Conservation (phyloP, 176 grass and related monocot species). For the Triticum timopheevii region DNA sequence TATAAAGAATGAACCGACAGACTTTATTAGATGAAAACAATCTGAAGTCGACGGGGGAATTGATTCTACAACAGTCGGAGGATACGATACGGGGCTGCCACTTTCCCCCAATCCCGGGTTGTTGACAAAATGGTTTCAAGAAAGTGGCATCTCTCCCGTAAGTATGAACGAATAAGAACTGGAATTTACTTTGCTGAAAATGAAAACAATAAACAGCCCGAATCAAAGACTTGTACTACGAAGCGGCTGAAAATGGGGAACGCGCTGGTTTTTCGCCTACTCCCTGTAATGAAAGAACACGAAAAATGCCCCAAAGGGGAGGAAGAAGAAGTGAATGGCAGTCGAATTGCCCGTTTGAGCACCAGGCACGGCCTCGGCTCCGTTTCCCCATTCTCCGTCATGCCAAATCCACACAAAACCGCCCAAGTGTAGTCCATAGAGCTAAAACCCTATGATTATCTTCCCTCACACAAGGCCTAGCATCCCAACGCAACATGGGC, state of each 20-base stretch:
- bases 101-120: not conserved
- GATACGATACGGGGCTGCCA: not conserved
- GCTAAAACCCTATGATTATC: not conserved
- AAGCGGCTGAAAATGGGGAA: not conserved
- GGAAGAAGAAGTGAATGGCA: not conserved
- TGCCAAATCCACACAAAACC: not conserved
- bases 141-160: not conserved
- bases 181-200: not conserved
- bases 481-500: not conserved
- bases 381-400: not conserved
- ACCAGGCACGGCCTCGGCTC: not conserved
- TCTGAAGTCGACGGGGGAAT: slow-evolving; percentile 9
- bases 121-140: not conserved
- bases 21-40: slow-evolving; percentile 10
- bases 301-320: not conserved
- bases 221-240: not conserved
- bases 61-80: slow-evolving; percentile 16
- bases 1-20: slow-evolving; percentile 17
- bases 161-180: not conserved
- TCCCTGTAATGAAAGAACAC: not conserved
- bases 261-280: not conserved
- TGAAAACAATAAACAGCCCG: no score
- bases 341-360: not conserved
- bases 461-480: not conserved
- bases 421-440: not conserved